Percentiles rank a stretch among this genome's conserved stretches.
Evolutionary conservation across 2,329 filamentous ascomycete genomes (phyloP).

Genomic region (Rhynchosporium secalis): DNA sequence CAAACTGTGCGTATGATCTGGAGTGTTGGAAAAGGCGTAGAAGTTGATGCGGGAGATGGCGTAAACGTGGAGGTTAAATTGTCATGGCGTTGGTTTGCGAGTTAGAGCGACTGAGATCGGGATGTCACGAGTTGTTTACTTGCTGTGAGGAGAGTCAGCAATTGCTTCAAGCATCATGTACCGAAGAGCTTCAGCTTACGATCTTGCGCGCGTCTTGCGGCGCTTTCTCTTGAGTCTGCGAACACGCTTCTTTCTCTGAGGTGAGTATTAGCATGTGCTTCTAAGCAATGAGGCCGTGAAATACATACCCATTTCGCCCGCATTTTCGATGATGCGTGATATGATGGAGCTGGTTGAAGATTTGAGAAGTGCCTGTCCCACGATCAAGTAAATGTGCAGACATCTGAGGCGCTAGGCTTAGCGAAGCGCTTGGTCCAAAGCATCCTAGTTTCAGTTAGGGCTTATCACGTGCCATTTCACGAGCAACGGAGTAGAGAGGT

Average conservation of each 20-base stretch:
- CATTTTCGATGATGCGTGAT: conserved; percentile 15
- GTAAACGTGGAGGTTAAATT: conserved; percentile 38
- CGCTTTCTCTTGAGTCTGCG: conserved; percentile 99
- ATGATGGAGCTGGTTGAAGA: conserved; percentile 22
- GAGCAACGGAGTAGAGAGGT: too few relatives aligned
- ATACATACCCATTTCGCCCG: too few relatives aligned
- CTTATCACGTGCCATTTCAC: conserved; percentile 13
- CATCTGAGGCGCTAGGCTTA: conserved; percentile 5
- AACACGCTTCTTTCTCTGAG: conserved; percentile 99
- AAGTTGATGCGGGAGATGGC: conserved; percentile 42
- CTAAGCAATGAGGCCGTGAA: not conserved
- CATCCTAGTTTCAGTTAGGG: not conserved
- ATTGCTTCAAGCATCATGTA: not conserved
- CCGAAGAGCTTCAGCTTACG: conserved; percentile 60
- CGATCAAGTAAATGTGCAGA: conserved; percentile 6
- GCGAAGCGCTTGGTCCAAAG: conserved; percentile 6
- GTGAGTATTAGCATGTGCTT: conserved; percentile 72
- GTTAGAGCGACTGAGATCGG: conserved; percentile 45
- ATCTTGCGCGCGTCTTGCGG: conserved; percentile 98
- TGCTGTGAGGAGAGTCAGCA: conserved; percentile 39
- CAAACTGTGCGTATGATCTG: conserved; percentile 35
- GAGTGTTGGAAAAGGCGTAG: conserved; percentile 41
- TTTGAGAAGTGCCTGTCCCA: conserved; percentile 1
- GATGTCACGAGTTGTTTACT: conserved; percentile 46
- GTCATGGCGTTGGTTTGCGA: conserved; percentile 41